Conservation (phyloP, 2,329 filamentous ascomycete genomes). For the Dactylonectria estremocensis region DNA sequence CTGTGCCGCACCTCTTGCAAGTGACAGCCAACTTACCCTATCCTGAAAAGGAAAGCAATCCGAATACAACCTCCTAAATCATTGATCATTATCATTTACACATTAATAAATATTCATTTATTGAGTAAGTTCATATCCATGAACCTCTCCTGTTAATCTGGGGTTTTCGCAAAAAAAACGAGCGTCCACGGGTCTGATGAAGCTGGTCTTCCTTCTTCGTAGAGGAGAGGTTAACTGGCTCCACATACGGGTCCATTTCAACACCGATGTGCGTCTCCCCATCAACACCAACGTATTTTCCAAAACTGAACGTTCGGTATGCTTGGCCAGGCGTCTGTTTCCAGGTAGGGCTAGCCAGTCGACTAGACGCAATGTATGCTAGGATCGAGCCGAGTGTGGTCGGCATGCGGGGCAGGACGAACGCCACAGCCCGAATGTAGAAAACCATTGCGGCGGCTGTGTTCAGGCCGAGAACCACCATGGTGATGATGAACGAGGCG, state of each 20-base stretch:
- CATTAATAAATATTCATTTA: too few species aligned
- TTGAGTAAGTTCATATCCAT: conserved; percentile 30
- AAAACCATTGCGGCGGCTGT: conserved; percentile 58
- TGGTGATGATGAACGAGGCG: conserved; percentile 61
- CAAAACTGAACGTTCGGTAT: conserved; percentile 61
- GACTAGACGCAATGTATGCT: conserved; percentile 64
- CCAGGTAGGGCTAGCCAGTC: conserved; percentile 36
- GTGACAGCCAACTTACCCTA: too few species aligned
- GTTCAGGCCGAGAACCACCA: conserved; percentile 61
- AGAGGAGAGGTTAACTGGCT: conserved; percentile 38
- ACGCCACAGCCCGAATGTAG: conserved; percentile 58
- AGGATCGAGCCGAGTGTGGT: conserved; percentile 65
- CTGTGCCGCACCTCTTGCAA: not conserved
- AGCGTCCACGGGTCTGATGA: not conserved
- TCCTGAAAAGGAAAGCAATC: too few species aligned
- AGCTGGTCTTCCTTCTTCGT: not conserved
- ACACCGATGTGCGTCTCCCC: conserved; percentile 65
- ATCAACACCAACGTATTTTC: conserved; percentile 64
- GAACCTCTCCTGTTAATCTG: not conserved
- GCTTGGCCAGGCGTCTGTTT: not conserved
- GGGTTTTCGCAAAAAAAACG: not conserved
- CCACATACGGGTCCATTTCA: conserved; percentile 63
- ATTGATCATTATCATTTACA: too few species aligned
- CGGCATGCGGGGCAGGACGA: conserved; percentile 66
- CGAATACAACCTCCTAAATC: too few species aligned